A percentile compares a stretch with the other conserved stretches of the same genome.
phyloP scores from a whole-genome alignment of 1,284 basidiomycete genomes.

The Boletus smithii region DNA sequence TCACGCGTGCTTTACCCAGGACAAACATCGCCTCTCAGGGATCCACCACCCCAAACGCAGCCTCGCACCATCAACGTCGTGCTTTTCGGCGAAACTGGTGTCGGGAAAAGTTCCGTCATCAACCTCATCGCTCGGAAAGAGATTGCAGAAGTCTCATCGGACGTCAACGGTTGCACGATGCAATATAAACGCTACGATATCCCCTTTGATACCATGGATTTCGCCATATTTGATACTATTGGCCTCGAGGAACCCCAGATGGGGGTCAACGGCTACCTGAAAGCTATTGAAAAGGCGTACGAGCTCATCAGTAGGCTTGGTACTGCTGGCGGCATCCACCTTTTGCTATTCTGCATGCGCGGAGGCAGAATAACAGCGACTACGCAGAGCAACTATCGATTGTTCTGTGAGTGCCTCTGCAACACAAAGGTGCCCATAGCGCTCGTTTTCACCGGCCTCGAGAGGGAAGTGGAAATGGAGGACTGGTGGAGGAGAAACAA shows the following conservation, averaged over 20 bases:
- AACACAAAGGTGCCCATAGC: constrained; percentile 36
- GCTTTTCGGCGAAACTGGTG: constrained; percentile 35
- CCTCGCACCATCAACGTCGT: constrained; percentile 23
- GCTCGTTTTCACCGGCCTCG: constrained; percentile 39
- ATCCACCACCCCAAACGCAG: not conserved
- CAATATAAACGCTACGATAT: constrained; percentile 25
- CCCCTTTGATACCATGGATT: constrained; percentile 19
- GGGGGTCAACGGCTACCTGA: constrained; percentile 27
- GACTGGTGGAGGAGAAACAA: constrained; percentile 40
- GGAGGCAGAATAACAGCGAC: constrained; percentile 36
- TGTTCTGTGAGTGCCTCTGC: constrained; percentile 38
- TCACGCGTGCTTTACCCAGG: constrained; percentile 13
- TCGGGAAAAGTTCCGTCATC: constrained; percentile 36
- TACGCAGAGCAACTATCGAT: constrained; percentile 36
- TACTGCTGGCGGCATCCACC: constrained; percentile 34
- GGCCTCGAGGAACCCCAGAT: constrained; percentile 41
- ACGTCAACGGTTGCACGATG: constrained; percentile 32
- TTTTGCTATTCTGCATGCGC: constrained; percentile 41
- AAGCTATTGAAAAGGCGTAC: constrained; percentile 36
- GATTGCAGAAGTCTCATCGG: constrained; percentile 31
- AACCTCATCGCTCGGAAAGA: constrained; percentile 31
- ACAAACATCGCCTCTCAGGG: not conserved
- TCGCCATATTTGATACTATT: constrained; percentile 38
- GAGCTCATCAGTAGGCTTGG: constrained; percentile 34
- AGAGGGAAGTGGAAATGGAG: constrained; percentile 38